A percentile compares a stretch with the other conserved stretches of the same genome.
Evolutionary conservation across 2,329 filamentous ascomycete genomes (phyloP).

Genomic region (Emmonsia crescens): DNA sequence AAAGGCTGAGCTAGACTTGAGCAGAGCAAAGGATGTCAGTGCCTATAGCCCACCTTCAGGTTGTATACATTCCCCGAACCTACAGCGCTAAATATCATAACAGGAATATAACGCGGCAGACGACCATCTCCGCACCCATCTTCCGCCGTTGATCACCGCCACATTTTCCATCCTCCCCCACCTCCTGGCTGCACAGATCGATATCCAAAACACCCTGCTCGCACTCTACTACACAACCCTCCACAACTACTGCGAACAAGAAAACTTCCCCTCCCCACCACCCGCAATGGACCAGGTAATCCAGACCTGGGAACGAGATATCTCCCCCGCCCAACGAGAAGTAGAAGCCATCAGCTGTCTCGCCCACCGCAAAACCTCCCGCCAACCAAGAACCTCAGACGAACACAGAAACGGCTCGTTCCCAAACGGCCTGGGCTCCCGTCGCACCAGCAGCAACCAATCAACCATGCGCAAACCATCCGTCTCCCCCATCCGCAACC

Average conservation of each 20-base stretch:
- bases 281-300: conserved; percentile 63
- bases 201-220: conserved; percentile 67
- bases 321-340: conserved; percentile 53
- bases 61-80: not conserved
- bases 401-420: conserved; percentile 37
- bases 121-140: conserved; percentile 57
- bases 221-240: conserved; percentile 68
- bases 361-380: conserved; percentile 51
- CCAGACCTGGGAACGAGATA: conserved; percentile 52
- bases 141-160: conserved; percentile 61
- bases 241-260: conserved; percentile 59
- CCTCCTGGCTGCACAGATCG: conserved; percentile 57
- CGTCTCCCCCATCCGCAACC: conserved; percentile 19
- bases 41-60: not conserved
- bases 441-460: conserved; percentile 30
- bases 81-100: conserved; percentile 10
- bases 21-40: conserved; percentile 51
- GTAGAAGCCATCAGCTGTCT: conserved; percentile 56
- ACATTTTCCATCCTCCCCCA: conserved; percentile 64
- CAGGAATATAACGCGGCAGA: conserved; percentile 67
- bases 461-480: conserved; percentile 23
- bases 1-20: conserved; percentile 62
- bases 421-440: conserved; percentile 21
- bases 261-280: conserved; percentile 59
- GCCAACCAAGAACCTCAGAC: conserved; percentile 43